Conservation (phyloP, 371 early-diverging fungal species). For the Lichtheimia corymbifera region DNA sequence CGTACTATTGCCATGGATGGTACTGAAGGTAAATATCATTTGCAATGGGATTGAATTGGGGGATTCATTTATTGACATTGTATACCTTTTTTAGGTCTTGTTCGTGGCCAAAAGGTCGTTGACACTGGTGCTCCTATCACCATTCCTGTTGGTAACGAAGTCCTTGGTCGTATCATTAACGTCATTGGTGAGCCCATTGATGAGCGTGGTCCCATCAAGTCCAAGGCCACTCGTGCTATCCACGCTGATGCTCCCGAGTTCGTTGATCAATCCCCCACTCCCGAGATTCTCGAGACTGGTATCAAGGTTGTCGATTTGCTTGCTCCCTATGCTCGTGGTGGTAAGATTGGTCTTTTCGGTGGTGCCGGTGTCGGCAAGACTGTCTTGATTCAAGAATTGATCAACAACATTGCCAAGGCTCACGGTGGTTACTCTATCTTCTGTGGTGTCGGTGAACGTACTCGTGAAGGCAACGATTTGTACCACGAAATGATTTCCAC, state of each 20-base stretch:
- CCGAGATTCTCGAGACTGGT: conserved; percentile 94
- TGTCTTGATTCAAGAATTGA: conserved; percentile 95
- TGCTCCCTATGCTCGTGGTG: conserved; percentile 95
- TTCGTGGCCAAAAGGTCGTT: conserved; percentile 93
- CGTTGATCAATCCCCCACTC: conserved; percentile 92
- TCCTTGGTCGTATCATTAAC: conserved; percentile 98
- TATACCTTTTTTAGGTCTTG: conserved; percentile 73
- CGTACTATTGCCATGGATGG: conserved; percentile 99
- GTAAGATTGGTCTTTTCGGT: conserved; percentile 60
- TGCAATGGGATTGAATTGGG: not conserved
- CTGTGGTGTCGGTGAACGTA: conserved; percentile 96
- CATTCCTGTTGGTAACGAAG: conserved; percentile 95
- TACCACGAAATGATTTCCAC: conserved; percentile 96
- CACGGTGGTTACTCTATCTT: conserved; percentile 98
- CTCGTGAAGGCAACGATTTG: conserved; percentile 97
- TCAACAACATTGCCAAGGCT: conserved; percentile 97
- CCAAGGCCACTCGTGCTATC: conserved; percentile 82
- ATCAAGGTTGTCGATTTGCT: conserved; percentile 97
- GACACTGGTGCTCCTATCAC: conserved; percentile 96
- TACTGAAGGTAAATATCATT: conserved; percentile 43
- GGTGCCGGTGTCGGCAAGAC: conserved; percentile 92
- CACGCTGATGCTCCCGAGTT: conserved; percentile 92
- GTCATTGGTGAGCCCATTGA: conserved; percentile 99
- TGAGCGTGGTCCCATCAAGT: conserved; percentile 94
- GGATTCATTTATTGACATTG: not conserved